Evolutionary conservation across 2,329 filamentous ascomycete species (phyloP).

Genomic region (Cadophora luteo-olivacea): DNA sequence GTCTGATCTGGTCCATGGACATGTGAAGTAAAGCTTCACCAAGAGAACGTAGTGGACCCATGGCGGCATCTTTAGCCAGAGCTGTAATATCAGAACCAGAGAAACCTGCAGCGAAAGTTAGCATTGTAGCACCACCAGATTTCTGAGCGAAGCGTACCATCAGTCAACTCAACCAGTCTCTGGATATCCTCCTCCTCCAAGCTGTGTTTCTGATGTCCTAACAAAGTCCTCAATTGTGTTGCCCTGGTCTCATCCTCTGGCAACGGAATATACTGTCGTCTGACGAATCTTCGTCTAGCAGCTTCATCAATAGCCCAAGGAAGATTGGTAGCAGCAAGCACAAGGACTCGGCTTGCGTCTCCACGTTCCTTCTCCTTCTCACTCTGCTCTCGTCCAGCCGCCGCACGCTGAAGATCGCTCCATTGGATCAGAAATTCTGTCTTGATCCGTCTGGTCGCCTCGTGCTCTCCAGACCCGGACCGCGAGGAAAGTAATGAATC

Average conservation of each 20-base stretch:
- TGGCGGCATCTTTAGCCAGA: constrained; percentile 94
- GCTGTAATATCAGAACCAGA: constrained; percentile 97
- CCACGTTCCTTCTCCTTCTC: constrained; percentile 73
- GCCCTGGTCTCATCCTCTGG: constrained; percentile 84
- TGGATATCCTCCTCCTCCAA: constrained; percentile 75
- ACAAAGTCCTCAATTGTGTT: constrained; percentile 77
- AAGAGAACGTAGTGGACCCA: constrained; percentile 90
- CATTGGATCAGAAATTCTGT: constrained; percentile 98
- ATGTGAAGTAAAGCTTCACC: constrained; percentile 90
- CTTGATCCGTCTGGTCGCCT: constrained; percentile 92
- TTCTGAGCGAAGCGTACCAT: constrained; percentile 48
- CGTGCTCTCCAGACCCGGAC: constrained; percentile 84
- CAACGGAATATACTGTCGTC: constrained; percentile 93
- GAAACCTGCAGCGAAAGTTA: constrained; percentile 68
- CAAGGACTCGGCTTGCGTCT: constrained; percentile 87
- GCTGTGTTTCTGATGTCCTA: constrained; percentile 78
- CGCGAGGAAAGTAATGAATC: constrained; percentile 89
- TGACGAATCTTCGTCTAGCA: constrained; percentile 85
- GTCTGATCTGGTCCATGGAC: constrained; percentile 91
- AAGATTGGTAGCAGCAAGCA: constrained; percentile 92
- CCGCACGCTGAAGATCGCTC: constrained; percentile 91
- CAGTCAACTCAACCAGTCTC: constrained; percentile 78
- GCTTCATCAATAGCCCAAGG: constrained; percentile 99
- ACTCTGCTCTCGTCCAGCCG: constrained; percentile 78
- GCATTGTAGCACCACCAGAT: not conserved